These are phyloP conservation scores for Diaporthe sp. DNA, from an alignment of 2,329 filamentous ascomycete genomes.

Conservation along the genomic window DNA sequence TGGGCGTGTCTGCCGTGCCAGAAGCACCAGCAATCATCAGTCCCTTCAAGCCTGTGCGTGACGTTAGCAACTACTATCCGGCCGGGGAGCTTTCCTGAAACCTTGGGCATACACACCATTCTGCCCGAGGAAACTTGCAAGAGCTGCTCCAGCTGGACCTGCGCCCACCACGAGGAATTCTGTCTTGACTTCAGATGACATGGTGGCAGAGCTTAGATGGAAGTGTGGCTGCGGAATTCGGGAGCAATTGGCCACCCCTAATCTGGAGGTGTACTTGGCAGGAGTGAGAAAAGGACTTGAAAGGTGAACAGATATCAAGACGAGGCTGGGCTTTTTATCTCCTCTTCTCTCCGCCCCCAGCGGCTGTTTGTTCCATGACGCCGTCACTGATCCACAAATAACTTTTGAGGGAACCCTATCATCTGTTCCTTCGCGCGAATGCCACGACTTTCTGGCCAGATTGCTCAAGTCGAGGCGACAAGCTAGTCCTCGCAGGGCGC, in stretches of 20 bases:
- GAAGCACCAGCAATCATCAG: constrained; percentile 25
- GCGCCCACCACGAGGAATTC: constrained; percentile 40
- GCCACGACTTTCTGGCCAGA: not conserved
- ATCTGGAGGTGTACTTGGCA: not conserved
- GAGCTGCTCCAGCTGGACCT: constrained; percentile 35
- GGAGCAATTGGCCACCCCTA: not conserved
- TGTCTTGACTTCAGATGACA: constrained; percentile 31
- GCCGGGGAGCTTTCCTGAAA: not conserved
- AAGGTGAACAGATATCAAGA: not conserved
- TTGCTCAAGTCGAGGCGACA: not conserved
- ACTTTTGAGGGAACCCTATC: not conserved
- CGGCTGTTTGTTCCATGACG: not conserved
- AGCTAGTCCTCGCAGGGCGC: not conserved
- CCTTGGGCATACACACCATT: constrained; percentile 22
- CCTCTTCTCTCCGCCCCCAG: not conserved
- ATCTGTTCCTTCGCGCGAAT: not conserved
- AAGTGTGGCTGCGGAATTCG: not conserved
- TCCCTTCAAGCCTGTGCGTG: constrained; percentile 29
- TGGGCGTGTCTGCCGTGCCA: constrained; percentile 37
- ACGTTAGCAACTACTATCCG: not conserved
- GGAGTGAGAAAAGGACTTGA: too few relatives aligned
- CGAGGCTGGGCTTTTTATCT: not conserved
- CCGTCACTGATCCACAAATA: not conserved
- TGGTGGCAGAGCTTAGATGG: not conserved
- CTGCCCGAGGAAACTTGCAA: constrained; percentile 38